Evolutionary conservation across 805 yeast species (phyloP).

Genomic region (Saccharomycopsis babjevae): DNA sequence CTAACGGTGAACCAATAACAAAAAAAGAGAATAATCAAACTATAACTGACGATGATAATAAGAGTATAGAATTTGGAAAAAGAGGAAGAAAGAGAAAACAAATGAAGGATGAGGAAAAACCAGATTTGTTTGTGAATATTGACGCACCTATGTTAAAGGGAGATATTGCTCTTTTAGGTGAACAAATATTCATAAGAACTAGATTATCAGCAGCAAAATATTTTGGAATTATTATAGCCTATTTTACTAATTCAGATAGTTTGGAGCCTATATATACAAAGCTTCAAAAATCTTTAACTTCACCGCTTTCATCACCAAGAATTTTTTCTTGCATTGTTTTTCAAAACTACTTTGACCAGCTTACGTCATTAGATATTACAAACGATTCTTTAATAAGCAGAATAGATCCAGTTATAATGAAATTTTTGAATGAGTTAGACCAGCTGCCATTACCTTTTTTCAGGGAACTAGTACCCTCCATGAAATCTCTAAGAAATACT

Average conservation of each 20-base stretch:
- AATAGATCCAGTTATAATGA: constrained; percentile 8
- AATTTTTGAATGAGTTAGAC: constrained; percentile 32
- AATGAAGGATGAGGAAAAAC: background rate
- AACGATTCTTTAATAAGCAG: background rate
- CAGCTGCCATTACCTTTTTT: constrained; percentile 37
- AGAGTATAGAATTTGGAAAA: constrained; percentile 16
- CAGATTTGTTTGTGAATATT: constrained; percentile 63
- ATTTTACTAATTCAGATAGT: constrained; percentile 32
- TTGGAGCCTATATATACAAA: constrained; percentile 24
- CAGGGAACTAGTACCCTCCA: constrained; percentile 78
- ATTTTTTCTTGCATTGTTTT: constrained; percentile 58
- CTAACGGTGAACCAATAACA: constrained; percentile 49
- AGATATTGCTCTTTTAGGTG: constrained; percentile 78
- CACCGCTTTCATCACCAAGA: constrained; percentile 74
- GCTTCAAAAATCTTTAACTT: constrained; percentile 33
- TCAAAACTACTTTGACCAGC: constrained; percentile 48
- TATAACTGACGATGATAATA: constrained; percentile 18
- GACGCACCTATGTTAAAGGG: constrained; percentile 91
- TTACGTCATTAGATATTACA: constrained; percentile 20
- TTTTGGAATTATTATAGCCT: constrained; percentile 55
- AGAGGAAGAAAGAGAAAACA: constrained; percentile 42
- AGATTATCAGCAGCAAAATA: constrained; percentile 70
- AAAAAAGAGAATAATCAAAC: constrained; percentile 1
- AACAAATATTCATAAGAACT: constrained; percentile 61
- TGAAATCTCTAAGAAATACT: constrained; percentile 77